Evolutionary conservation across 2,329 filamentous ascomycete genomes (phyloP).

Genomic region (Penicillium sp.): DNA sequence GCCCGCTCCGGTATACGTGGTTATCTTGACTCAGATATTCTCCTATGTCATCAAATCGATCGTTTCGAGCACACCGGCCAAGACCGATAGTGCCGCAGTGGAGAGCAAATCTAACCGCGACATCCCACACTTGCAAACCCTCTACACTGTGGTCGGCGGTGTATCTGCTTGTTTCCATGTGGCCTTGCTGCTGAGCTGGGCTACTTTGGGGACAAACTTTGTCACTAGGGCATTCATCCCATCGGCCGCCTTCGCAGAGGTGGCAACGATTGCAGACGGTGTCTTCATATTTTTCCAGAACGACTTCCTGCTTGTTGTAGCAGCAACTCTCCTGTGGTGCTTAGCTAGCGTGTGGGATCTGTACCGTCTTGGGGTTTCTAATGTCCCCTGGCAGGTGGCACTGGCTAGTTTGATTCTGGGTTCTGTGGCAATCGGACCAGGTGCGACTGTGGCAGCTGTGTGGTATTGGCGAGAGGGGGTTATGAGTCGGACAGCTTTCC

Average conservation of each 20-base stretch:
- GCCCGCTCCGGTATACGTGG: conserved; percentile 22
- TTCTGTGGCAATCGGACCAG: conserved; percentile 19
- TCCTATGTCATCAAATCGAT: conserved; percentile 2
- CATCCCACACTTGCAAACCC: not conserved
- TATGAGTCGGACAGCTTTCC: conserved; percentile 8
- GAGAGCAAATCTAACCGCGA: not conserved
- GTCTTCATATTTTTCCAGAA: conserved; percentile 26
- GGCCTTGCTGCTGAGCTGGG: not conserved
- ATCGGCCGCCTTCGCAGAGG: conserved; percentile 4
- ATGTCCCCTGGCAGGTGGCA: conserved; percentile 6
- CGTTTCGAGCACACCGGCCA: not conserved
- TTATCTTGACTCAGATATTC: conserved; percentile 15
- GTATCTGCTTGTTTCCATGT: conserved; percentile 12
- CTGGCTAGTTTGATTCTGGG: conserved; percentile 10
- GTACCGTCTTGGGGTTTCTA: conserved; percentile 16
- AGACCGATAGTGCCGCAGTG: not conserved
- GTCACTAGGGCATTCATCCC: conserved; percentile 19
- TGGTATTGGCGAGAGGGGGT: conserved; percentile 25
- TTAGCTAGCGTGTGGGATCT: conserved; percentile 21
- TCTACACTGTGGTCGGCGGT: conserved; percentile 6
- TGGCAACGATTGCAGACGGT: conserved; percentile 15
- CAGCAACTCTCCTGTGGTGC: conserved; percentile 20
- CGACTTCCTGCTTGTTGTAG: conserved; percentile 23
- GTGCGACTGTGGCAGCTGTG: conserved; percentile 17
- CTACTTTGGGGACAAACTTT: conserved; percentile 2